phyloP scores from a whole-genome alignment of 441 rosid genomes.

The Erysimum pusillum region DNA sequence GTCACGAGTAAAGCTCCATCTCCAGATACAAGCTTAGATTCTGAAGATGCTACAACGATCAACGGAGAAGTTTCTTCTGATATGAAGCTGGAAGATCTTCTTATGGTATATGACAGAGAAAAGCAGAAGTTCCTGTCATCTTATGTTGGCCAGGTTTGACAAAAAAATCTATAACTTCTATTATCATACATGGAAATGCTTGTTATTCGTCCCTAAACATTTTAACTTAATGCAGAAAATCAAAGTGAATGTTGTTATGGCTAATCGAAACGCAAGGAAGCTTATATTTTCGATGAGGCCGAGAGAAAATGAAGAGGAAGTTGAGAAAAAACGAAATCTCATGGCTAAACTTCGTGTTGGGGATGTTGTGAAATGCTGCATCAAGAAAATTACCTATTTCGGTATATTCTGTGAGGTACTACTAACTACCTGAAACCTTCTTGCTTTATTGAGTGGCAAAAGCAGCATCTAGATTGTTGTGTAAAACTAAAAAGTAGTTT shows the following conservation, averaged over 20 bases:
- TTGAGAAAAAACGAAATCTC: constrained; percentile 75
- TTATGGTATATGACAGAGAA: constrained; percentile 78
- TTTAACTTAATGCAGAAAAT: constrained; percentile 63
- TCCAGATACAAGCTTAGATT: constrained; percentile 47
- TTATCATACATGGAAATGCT: constrained; percentile 23
- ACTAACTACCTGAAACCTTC: neutral
- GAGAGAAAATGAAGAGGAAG: constrained; percentile 76
- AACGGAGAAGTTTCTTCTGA: constrained; percentile 63
- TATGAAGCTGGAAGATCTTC: constrained; percentile 88
- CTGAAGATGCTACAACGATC: constrained; percentile 46
- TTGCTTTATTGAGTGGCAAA: neutral
- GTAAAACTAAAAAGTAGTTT: constrained; percentile 11
- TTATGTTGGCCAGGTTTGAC: constrained; percentile 86
- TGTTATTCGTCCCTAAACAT: constrained; percentile 9
- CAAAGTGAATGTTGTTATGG: constrained; percentile 65
- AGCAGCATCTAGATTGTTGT: neutral
- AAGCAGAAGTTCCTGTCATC: constrained; percentile 86
- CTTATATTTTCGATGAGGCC: constrained; percentile 83
- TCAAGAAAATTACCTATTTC: constrained; percentile 80
- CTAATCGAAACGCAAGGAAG: constrained; percentile 72
- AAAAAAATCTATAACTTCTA: constrained; percentile 2
- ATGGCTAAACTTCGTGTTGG: constrained; percentile 94
- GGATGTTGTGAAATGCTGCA: constrained; percentile 84
- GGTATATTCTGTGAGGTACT: constrained; percentile 92
- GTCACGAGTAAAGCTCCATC: constrained; percentile 47